These are phyloP conservation scores for Leccinum variicolor DNA, from an alignment of 768 basidiomycete species.

Conservation along the genomic window DNA sequence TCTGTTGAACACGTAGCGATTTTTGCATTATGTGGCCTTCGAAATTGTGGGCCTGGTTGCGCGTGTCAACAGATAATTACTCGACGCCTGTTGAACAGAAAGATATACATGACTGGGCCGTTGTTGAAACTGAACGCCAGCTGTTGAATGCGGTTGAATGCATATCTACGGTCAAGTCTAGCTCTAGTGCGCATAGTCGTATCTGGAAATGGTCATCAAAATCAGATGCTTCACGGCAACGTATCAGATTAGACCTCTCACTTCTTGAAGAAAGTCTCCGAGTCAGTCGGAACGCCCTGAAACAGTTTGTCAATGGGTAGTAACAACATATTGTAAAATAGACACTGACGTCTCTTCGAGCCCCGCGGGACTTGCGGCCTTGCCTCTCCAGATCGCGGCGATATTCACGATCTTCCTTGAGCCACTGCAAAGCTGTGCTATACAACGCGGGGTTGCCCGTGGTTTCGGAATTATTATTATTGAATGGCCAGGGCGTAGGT, in stretches of 20 bases:
- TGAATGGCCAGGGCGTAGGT: slow-evolving; percentile 70
- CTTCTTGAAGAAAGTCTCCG: slow-evolving; percentile 86
- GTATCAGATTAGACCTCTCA: slow-evolving; percentile 38
- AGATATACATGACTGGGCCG: slow-evolving; percentile 3
- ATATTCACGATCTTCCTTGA: slow-evolving; percentile 75
- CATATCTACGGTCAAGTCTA: slow-evolving; percentile 6
- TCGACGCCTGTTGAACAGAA: slow-evolving; percentile 6
- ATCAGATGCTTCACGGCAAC: neutral
- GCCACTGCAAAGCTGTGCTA: slow-evolving; percentile 78
- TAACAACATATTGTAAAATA: neutral
- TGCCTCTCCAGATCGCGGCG: slow-evolving; percentile 55
- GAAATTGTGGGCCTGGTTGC: neutral
- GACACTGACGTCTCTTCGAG: slow-evolving; percentile 50
- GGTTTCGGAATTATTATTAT: slow-evolving; percentile 21
- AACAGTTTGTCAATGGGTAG: slow-evolving; percentile 5
- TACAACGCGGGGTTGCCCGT: slow-evolving; percentile 47
- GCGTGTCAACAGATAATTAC: neutral
- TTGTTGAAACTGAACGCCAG: slow-evolving; percentile 15
- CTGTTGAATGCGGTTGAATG: slow-evolving; percentile 11
- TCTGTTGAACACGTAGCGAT: neutral
- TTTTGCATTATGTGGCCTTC: neutral
- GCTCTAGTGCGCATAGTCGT: slow-evolving; percentile 45
- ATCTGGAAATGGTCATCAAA: slow-evolving; percentile 33
- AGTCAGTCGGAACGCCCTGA: slow-evolving; percentile 64
- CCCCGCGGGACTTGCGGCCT: slow-evolving; percentile 60